phyloP scores from a whole-genome alignment of 768 basidiomycete genomes.

The Epithele typhae region DNA sequence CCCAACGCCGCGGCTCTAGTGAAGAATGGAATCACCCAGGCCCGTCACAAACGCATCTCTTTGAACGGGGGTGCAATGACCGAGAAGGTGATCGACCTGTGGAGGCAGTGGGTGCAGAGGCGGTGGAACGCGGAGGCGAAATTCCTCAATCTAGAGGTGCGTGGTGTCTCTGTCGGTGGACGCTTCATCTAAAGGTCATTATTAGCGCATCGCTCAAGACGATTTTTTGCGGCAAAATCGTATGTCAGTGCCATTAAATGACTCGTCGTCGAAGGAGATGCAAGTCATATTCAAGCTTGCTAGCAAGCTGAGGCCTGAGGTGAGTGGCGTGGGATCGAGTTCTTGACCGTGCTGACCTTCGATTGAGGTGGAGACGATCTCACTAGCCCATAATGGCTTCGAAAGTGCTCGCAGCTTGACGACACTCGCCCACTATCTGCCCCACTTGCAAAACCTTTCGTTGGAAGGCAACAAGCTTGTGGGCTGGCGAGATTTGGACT shows the following conservation, averaged over 20 bases:
- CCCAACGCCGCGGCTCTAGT: background rate
- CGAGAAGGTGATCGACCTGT: constrained; percentile 54
- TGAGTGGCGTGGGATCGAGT: too few species aligned
- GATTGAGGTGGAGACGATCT: constrained; percentile 69
- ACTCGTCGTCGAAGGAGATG: constrained; percentile 59
- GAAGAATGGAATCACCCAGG: background rate
- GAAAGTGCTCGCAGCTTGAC: constrained; percentile 53
- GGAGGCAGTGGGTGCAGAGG: constrained; percentile 69
- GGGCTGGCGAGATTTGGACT: constrained; percentile 66
- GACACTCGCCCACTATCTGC: constrained; percentile 68
- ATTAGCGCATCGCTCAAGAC: constrained; percentile 78
- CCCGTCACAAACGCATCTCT: too few species aligned
- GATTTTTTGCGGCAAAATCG: constrained; percentile 68
- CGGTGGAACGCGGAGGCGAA: constrained; percentile 67
- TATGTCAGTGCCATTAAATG: constrained; percentile 64
- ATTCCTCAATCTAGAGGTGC: constrained; percentile 81
- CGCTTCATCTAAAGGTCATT: background rate
- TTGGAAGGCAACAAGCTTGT: constrained; percentile 72
- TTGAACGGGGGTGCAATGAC: constrained; percentile 7
- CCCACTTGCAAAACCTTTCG: constrained; percentile 75
- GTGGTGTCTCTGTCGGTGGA: constrained; percentile 23
- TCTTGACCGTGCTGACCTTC: too few species aligned
- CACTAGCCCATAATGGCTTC: constrained; percentile 78
- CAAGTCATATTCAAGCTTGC: constrained; percentile 90
- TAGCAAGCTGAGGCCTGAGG: constrained; percentile 69